Evolutionary conservation across 441 rosid species (phyloP), one percentile per base, ranked within the genome.

Genomic region (Erodium chrysanthum): DNA sequence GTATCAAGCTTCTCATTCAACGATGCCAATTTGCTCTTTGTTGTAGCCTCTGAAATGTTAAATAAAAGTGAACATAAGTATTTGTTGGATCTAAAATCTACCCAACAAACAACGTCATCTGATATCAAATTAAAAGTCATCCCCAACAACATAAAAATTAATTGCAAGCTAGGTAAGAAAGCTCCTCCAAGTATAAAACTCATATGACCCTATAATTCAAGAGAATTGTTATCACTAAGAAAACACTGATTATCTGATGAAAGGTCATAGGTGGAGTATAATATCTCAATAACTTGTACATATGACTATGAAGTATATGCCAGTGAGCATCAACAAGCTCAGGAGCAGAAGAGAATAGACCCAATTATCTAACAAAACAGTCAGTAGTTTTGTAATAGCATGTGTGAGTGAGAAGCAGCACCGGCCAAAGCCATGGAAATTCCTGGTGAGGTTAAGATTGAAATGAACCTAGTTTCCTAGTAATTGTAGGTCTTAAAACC

Each of bases 1-100:
- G 88, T 83, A 73, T 95, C 88, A 0, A 95, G 85, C 77, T 95
- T 90, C 80, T 84, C 96, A 71, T 88, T 90, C 79, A 90, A 70
- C 0, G 87, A 70, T 5, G 92, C 91, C 69, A 90, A 74, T 63
- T 90, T 90, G 82, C 86, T 82, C 86, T 91, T 91, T 17, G 91
- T 89, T 0, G 96, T 89, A n/a, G 92, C 86, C 77, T 91, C 96
- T 89, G 76, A 12, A 64, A 54, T 54, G 27, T 54, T 54, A 20
- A 54, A 54, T 54, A 0, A 52, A 52, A 17, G 23, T 7, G 3
- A 18, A 18, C 1, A 18, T 18, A 52, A 54, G 22, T 7, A 54
- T 3, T 7, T 6, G 3, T 18, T 18, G 12, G 10, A 48, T 54
- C 23, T n/a, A 18, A 18, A 54, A 54, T 6, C 60, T 6, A 18